Evolutionary conservation across 2,329 filamentous ascomycete species (phyloP), one percentile per base, ranked within the genome.

Genomic region (Arthrobotrys conoides): DNA sequence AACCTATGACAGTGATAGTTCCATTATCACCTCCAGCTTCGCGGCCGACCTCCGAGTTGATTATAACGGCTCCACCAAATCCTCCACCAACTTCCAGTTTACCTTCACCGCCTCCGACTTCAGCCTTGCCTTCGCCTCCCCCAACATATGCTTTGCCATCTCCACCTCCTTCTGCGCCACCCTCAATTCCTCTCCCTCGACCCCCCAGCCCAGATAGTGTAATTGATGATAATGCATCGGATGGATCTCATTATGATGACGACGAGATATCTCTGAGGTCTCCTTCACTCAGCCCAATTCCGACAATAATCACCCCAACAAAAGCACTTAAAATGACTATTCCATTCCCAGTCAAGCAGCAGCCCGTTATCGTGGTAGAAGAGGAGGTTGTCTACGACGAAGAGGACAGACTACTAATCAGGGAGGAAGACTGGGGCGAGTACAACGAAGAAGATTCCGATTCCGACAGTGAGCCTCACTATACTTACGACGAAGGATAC

Each of bases 331-430:
- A 61, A 44, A 57, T 51, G 55, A 72, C 51, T n/a, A 57, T 53
- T 6, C 65, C 51, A 41, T 46, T 22, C n/a, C 48, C 44, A 12
- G n/a, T 71, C 12, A 61, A 44, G 33, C 46, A 68, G 36, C 44
- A 67, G n/a, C n/a, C 59, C 1, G n/a, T 48, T 30, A 51, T 71
- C 5, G 14, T 48, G 10, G 22, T 48, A 20, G 72, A 76, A 51
- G 72, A 76, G 18, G 72, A 76, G n/a, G 72, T 76, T n/a, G 69
- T 76, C 10, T 76, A 76, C 30, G 48, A 65, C 41, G 72, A 76
- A 20, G 66, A 64, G 10, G 72, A 76, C 27, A 57, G 72, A 8
- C 30, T 76, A 6, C 18, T 76, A 3, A 76, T 76, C n/a, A 30
- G 64, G 14, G 72, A 76, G 20, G 72, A 76, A 61, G 72, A 66